Evolutionary conservation across 345 rosid species (phyloP).

Genomic region (Stellera chamaejasme): DNA sequence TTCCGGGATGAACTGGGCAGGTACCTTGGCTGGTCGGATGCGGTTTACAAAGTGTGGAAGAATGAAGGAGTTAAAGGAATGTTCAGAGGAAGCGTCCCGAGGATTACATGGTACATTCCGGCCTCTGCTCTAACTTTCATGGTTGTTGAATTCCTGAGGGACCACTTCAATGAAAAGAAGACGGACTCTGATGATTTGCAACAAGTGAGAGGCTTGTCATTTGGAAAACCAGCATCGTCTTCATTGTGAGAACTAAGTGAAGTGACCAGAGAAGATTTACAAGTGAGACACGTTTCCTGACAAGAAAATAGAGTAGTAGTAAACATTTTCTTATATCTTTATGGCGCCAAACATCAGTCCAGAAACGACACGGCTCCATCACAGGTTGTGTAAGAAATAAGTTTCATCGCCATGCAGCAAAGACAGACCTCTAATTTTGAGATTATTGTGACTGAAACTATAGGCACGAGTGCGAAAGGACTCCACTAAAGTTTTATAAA

Average conservation of each 20-base stretch:
- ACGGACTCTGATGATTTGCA: conserved; percentile 15
- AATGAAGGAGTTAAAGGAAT: conserved; percentile 69
- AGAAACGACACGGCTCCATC: no score
- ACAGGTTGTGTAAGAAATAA: no score
- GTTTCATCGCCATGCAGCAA: no score
- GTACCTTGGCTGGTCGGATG: conserved; percentile 81
- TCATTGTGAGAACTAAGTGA: conserved; percentile 23
- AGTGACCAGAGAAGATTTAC: no score
- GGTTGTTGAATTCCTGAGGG: conserved; percentile 91
- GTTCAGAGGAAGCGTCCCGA: conserved; percentile 85
- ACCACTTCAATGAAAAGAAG: conserved; percentile 44
- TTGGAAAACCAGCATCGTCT: conserved; percentile 46
- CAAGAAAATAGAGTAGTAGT: no score
- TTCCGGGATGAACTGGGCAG: conserved; percentile 21
- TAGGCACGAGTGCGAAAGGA: no score
- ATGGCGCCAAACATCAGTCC: no score
- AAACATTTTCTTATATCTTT: no score
- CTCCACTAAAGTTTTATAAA: no score
- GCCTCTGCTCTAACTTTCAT: conserved; percentile 96
- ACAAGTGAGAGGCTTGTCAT: conserved; percentile 31
- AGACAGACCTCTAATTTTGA: no score
- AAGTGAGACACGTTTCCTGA: no score
- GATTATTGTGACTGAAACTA: no score
- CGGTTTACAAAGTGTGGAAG: conserved; percentile 53
- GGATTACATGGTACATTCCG: conserved; percentile 90